Evolutionary conservation across 495 filamentous ascomycete species (phyloP), one percentile per base, ranked within the genome.

Genomic region (Daldinia caldariorum): DNA sequence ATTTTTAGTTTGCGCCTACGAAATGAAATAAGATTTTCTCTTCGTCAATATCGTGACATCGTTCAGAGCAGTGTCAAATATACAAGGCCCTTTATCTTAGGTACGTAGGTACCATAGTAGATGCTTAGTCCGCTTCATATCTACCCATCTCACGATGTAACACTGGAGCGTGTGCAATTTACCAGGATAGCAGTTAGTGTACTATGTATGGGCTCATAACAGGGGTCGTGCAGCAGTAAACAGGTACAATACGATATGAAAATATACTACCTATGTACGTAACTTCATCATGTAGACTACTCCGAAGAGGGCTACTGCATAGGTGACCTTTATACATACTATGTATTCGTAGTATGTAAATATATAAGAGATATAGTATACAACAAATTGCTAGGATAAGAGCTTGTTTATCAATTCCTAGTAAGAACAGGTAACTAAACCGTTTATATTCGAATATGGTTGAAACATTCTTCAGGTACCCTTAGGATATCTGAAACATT

Each of bases 121-220:
- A 61, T 3, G 58, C 38, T 45, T 55, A 53, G 37, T 51, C 58
- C 50, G 58, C 62, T 71, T 50, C 56, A 64, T 39, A 18, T 50
- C 55, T 61, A 66, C 35, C 58, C 63, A 63, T 63, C 58, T 59
- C 58, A 58, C 69, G 60, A 71, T 72, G 69, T 68, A 68, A 72
- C 69, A 16, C 41, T 61, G 39, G 47, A 64, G 64, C 60, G 69
- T 64, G 53, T 63, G 53, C 58, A 67, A 63, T 63, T 63, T 71
- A 66, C 62, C 45, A 39, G 62, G 62, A 50, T 58, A 53, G 18
- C 37, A 45, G 38, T 59, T 26, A 26, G 26, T 35, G 7, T n/a
- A n/a, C n/a, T n/a, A n/a, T n/a, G n/a, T 20, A 32, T 12, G 53
- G 65, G 45, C 41, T 43, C n/a, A 41, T 49, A 50, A 14, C 34